Conservation (phyloP, 2,329 filamentous ascomycete species). For the Alternaria rosae region DNA sequence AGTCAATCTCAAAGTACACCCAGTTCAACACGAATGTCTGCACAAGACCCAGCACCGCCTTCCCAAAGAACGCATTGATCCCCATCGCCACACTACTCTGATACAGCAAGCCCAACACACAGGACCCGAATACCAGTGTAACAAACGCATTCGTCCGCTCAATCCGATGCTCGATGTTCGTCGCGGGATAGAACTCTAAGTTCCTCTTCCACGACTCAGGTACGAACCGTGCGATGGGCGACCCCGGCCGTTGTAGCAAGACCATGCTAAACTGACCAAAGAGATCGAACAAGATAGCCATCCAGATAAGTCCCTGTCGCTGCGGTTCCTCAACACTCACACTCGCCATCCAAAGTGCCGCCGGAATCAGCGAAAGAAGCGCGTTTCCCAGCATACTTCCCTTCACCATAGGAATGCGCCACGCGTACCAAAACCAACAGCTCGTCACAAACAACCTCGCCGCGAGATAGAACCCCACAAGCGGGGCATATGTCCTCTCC, state of each 20-base stretch:
- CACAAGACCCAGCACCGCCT: conserved; percentile 65
- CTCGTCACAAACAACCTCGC: conserved; percentile 62
- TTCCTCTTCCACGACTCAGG: conserved; percentile 38
- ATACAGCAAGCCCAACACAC: conserved; percentile 67
- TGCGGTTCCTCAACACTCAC: conserved; percentile 64
- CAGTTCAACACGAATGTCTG: conserved; percentile 68
- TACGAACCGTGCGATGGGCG: conserved; percentile 19
- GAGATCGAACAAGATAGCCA: conserved; percentile 64
- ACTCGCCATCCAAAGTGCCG: conserved; percentile 66
- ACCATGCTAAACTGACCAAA: conserved; percentile 57
- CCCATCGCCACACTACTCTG: conserved; percentile 62
- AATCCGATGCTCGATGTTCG: conserved; percentile 72
- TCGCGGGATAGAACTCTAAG: conserved; percentile 67
- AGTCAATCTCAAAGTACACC: conserved; percentile 71
- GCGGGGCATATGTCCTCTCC: conserved; percentile 62
- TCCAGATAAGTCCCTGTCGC: conserved; percentile 64
- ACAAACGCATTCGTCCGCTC: conserved; percentile 71
- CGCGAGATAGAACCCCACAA: conserved; percentile 67
- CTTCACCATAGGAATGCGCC: conserved; percentile 65
- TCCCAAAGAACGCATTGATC: conserved; percentile 67
- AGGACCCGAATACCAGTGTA: conserved; percentile 70
- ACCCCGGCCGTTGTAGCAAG: conserved; percentile 38
- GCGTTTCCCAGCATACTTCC: conserved; percentile 62
- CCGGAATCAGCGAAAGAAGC: conserved; percentile 56
- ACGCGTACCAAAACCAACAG: conserved; percentile 58